Base-by-base conservation (phyloP, 2,329 filamentous ascomycete species). In the Cladosporium halotolerans region DNA sequence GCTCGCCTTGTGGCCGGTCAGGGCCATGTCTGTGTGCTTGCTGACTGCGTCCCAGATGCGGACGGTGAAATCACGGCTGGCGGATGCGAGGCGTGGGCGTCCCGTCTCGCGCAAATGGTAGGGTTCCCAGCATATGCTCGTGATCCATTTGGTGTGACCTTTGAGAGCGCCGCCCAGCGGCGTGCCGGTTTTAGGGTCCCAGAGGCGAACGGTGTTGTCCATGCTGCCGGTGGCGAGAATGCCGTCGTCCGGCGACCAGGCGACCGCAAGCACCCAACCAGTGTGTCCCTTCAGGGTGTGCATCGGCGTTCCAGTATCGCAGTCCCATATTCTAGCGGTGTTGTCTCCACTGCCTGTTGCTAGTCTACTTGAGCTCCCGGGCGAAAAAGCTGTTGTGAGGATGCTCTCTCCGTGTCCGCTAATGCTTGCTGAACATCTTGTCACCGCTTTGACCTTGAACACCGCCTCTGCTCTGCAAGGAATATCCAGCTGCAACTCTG, bases 361-460 rank as follows among this genome's bases (percentile, higher is more conserved):
- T 70, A 96, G 79, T 55, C 85, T 79, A 9, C 83, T 83, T 23
- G 88, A 92, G 6, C 81, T 83, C 36, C 81, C 79, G 0, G 92
- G 92, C 0, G 88, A 93, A 70, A 96, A 97, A 38, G 91, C 84
- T 2, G 88, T 85, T 31, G 88, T 82, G 18, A 97, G 77, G 61
- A 97, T 97, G 3, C 91, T 85, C 69, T 96, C 88, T 38, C 90
- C 91, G 70, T 99, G 93, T 10, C 93, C 93, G 3, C 86, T 84
- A 60, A 97, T 95, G 51, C 84, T 84, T 56, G 91, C 88, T 6
- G 91, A 87, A 73, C 93, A 92, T 70, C 93, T 81, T 45, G 91
- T 92, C 40, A 96, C 90, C 9, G 89, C 87, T 63, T 93, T 90
- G 19, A 97, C 93, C 63, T 86, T 85, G 76, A 96, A 97, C 0